Base-by-base conservation (phyloP, 306 rosid genomes). In the Castanea sativa region DNA sequence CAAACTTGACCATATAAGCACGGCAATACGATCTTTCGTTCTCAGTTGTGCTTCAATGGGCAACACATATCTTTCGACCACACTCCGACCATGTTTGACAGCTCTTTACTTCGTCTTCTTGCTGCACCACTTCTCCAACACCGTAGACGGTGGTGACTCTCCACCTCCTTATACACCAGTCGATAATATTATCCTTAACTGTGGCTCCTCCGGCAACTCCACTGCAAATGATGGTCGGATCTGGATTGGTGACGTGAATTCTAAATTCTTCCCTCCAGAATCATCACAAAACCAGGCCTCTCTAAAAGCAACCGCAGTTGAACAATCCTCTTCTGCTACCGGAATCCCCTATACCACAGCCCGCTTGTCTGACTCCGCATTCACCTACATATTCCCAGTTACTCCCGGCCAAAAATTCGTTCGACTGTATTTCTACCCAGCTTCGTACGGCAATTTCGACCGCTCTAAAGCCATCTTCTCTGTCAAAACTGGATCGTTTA, bases 361-460 rank as follows among this genome's bases (percentile, higher is more conserved):
- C n/a, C 56, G 90, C 52, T 11, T 87, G 18, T 87, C 82, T 73
- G 8, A 0, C 10, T 87, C 86, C 38, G 30, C 23, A 4, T 87
- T 87, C 78, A 76, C 79, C 43, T 87, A 87, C 82, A 84, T 4
- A 9, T 82, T 84, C 74, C 71, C 79, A 29, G 58, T 79, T 33
- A 87, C 83, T 5, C 21, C 88, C 1, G 85, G 90, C 55, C 83
- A 84, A 4, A 87, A 87, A 69, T 87, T 82, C 79, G 41, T 87
- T 12, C 86, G 88, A 15, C 79, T 87, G 57, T 78, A 87, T 32
- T 87, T 87, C 81, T 82, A 69, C 67, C 79, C 88, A 10, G 60
- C 84, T 73, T 64, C 84, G 0, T 87, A 79, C 67, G 25, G 21
- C 74, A 21, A 74, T 18, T 61, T 76, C 15, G 73, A 70, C 15